Evolutionary conservation across 2,329 filamentous ascomycete species (phyloP), one percentile per base, ranked within the genome.

Genomic region (Zopfia rhizophila): DNA sequence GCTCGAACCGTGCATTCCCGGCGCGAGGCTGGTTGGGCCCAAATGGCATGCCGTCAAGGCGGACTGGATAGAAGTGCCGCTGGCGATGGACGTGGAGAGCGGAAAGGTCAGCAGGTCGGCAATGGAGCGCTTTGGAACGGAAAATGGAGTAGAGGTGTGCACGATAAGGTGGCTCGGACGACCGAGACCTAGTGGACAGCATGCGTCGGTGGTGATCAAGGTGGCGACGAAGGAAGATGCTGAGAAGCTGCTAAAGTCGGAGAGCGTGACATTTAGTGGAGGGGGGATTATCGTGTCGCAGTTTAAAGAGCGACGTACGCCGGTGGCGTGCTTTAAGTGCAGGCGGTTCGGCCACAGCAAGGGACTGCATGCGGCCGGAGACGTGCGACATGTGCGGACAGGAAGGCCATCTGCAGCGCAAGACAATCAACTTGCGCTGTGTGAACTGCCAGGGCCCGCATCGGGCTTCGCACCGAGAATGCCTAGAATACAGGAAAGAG

Each of bases 41-140:
- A 55, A 52, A 25, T 51, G 37, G 51, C 43, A 52, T 24, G 27
- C 31, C 27, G 44, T 52, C 3, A 55, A 55, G 36, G 40, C 35
- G 18, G 51, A 55, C 51, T 55, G 11, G 10, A 49, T 55, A 24
- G 38, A 55, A 29, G 51, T 48, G 14, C 8, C 43, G 12, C 31
- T 52, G 22, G 51, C 44, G 8, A 52, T 55, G 35, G 51, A 53
- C 14, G 28, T 40, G 17, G 48, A 48, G 23, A 51, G 29, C 13
- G 38, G 38, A 17, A 47, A 42, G 30, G 43, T 47, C 18, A 51
- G 48, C 35, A 30, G 28, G 21, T 48, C 36, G 19, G 44, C 39
- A 17, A 48, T 52, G 28, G 43, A 51, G 37, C 29, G 31, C 13
- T 50, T 50, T 29, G 17, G 47, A 6, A 45, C 29, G 33, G 41